Evolutionary conservation across 257 asterid genomes (phyloP).

Genomic region (Parsonsia alboflavescens): DNA sequence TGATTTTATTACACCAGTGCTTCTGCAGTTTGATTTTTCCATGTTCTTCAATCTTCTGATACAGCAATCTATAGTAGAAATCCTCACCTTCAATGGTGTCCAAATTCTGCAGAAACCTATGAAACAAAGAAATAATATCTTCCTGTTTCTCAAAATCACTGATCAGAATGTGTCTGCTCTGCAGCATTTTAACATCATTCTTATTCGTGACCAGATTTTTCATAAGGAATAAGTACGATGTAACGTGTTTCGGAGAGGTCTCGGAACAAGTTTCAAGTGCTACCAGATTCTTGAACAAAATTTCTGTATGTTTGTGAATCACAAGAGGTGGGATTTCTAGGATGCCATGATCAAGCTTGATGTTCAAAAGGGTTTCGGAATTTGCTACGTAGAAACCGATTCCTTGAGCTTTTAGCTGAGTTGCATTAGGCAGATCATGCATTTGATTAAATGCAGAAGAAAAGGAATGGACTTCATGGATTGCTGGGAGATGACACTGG

Average conservation of each 20-base stretch:
- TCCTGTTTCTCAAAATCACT: conserved; percentile 23
- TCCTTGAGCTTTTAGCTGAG: conserved; percentile 64
- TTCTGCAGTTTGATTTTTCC: neutral
- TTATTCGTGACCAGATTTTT: conserved; percentile 25
- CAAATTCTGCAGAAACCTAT: conserved; percentile 16
- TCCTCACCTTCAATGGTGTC: conserved; percentile 23
- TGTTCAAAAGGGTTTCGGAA: conserved; percentile 44
- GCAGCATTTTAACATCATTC: conserved; percentile 35
- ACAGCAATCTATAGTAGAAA: conserved; percentile 42
- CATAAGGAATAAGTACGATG: conserved; percentile 47
- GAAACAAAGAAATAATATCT: conserved; percentile 28
- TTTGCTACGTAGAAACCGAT: conserved; percentile 32
- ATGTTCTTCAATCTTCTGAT: conserved; percentile 26
- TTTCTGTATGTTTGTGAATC: conserved; percentile 58
- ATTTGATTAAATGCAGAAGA: neutral
- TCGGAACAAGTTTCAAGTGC: conserved; percentile 77
- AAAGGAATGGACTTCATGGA: conserved; percentile 24
- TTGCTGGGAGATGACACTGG: conserved; percentile 49
- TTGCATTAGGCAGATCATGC: conserved; percentile 29
- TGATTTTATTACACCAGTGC: neutral
- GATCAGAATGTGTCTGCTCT: conserved; percentile 24
- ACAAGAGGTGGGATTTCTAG: conserved; percentile 65
- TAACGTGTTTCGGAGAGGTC: conserved; percentile 59
- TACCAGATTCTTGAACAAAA: conserved; percentile 62
- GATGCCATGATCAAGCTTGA: conserved; percentile 48